Base-by-base conservation (phyloP, 148 eudicot genomes). In the Chenopodium formosanum region DNA sequence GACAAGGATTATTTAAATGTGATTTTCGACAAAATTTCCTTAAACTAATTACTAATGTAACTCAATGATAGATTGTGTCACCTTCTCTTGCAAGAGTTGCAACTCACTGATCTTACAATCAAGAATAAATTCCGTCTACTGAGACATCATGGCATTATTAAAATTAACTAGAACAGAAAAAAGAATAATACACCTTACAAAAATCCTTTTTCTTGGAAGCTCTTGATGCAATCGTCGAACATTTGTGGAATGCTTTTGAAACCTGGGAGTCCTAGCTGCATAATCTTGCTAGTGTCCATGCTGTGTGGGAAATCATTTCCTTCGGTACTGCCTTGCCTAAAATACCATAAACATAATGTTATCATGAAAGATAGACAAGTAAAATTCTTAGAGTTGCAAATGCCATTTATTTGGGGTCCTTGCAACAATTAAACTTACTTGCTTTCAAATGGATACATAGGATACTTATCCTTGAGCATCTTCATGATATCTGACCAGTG, bases 171-270 rank as follows among this genome's bases (percentile, higher is more conserved):
- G 16, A 50, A 23, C 2, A 70, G 34, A 56, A 9, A 22, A 53
- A 70, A 29, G 27, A 34, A 70, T 4, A 11, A 19, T 37, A 79
- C 3, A 27, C 46, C 64, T 76, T 69, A 82, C 84, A 76, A 46
- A 40, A 76, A 82, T 47, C 97, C 97, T 79, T 86, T 90, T 3
- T 87, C 88, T 79, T 90, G 95, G 78, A 93, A 90, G 82, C 92
- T 93, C 70, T 77, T 84, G 81, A 93, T 84, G 85, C 95, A 93
- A 76, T 93, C 95, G 81, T 88, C 91, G 78, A 93, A 93, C 97
- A 93, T 93, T 81, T 90, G 85, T 71, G 85, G 87, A 44, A 93
- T 84, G 27, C 89, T 74, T 84, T 86, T 93, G 73, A 91, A 75
- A 46, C 89, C 87, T 60, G 95, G 88, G 74, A 93, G 88, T 50